phyloP scores from a whole-genome alignment of 2,329 filamentous ascomycete species.

The Endothia cerciana region DNA sequence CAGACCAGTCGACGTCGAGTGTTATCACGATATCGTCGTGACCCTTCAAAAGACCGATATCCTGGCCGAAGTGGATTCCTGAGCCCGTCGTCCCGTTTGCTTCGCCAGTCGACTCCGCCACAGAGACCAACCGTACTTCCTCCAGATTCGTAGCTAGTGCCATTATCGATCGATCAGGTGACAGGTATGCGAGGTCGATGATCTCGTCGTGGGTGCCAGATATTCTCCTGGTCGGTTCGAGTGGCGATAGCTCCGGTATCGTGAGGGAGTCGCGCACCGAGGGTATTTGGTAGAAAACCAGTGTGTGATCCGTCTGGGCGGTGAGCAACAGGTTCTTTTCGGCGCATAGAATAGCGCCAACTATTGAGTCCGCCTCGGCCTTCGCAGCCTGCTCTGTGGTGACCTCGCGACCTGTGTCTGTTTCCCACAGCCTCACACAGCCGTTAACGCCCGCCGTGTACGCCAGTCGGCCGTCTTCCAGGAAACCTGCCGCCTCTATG shows the following conservation, averaged over 20 bases:
- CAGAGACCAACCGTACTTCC: constrained; percentile 84
- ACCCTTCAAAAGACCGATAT: constrained; percentile 82
- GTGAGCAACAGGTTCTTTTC: constrained; percentile 74
- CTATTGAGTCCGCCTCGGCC: constrained; percentile 67
- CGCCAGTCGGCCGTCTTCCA: constrained; percentile 70
- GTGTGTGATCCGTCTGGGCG: constrained; percentile 86
- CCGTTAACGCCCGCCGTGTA: constrained; percentile 88
- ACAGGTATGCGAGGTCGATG: constrained; percentile 88
- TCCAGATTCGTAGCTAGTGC: constrained; percentile 95
- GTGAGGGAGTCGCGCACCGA: constrained; percentile 43
- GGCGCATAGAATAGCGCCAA: constrained; percentile 70
- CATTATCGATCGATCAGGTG: constrained; percentile 78
- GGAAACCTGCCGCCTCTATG: constrained; percentile 81
- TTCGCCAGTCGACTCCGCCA: constrained; percentile 48
- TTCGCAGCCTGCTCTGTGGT: constrained; percentile 71
- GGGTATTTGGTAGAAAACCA: constrained; percentile 69
- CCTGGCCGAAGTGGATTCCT: constrained; percentile 79
- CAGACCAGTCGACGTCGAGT: constrained; percentile 93
- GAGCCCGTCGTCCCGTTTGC: constrained; percentile 31
- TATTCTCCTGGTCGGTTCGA: constrained; percentile 71
- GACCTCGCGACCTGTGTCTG: constrained; percentile 75
- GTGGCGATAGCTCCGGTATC: constrained; percentile 43
- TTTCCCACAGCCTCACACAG: constrained; percentile 81
- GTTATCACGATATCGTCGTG: constrained; percentile 97
- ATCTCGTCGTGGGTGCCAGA: constrained; percentile 98